A percentile compares a stretch with the other conserved stretches of the same genome.
Conservation (phyloP, 2,329 filamentous ascomycete species). For the Cordyceps militaris region DNA sequence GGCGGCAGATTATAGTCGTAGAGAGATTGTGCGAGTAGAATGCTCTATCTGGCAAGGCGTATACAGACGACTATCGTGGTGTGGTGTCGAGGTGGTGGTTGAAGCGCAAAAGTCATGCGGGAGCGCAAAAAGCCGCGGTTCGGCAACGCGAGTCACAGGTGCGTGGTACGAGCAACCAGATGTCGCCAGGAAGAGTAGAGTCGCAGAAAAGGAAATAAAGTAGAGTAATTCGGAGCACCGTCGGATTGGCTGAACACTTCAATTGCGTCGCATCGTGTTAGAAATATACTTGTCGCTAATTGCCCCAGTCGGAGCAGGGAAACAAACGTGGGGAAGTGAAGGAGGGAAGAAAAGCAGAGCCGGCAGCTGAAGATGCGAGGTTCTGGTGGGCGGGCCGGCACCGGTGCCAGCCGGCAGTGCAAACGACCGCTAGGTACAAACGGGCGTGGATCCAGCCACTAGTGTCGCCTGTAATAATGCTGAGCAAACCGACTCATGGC, state of each 20-base stretch:
- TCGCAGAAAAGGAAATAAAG: neutral
- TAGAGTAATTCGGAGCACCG: too few relatives aligned
- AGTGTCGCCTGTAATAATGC: neutral
- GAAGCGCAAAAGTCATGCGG: neutral
- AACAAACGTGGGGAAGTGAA: constrained; percentile 12
- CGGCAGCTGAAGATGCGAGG: constrained; percentile 8
- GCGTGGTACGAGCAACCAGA: neutral
- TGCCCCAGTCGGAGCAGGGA: constrained; percentile 7
- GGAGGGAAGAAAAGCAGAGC: neutral
- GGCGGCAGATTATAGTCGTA: neutral
- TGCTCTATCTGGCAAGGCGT: neutral
- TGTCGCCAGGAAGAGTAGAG: neutral
- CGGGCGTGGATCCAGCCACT: neutral
- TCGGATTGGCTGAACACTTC: neutral
- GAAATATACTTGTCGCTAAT: neutral
- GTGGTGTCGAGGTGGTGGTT: neutral
- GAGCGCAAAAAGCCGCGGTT: constrained; percentile 8
- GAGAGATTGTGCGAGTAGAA: neutral
- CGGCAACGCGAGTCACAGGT: neutral
- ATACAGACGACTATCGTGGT: neutral
- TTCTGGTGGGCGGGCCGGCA: neutral
- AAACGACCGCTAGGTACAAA: neutral
- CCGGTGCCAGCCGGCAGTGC: neutral
- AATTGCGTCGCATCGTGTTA: neutral
- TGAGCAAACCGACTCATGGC: neutral